phyloP scores from a whole-genome alignment of 805 yeast genomes.

The Candida piceae region DNA sequence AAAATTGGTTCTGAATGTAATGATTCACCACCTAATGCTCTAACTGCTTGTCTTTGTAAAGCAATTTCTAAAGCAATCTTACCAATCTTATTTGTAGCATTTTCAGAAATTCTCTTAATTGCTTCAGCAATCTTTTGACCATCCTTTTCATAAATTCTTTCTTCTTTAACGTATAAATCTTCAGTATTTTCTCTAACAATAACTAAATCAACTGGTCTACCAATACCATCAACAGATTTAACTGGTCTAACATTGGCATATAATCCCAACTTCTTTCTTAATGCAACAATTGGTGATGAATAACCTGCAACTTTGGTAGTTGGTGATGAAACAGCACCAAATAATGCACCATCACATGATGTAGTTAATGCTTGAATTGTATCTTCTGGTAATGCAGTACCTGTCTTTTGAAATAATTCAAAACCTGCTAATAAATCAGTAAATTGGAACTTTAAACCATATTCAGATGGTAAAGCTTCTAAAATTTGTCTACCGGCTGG shows the following conservation, averaged over 20 bases:
- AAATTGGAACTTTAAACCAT: conserved; percentile 77
- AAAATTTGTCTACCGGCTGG: conserved; percentile 92
- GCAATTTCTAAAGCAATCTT: conserved; percentile 91
- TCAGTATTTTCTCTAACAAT: conserved; percentile 99
- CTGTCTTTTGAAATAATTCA: conserved; percentile 90
- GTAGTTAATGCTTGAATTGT: conserved; percentile 73
- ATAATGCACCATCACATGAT: conserved; percentile 94
- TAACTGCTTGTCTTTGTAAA: conserved; percentile 76
- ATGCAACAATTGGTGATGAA: conserved; percentile 98
- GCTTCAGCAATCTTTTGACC: conserved; percentile 96
- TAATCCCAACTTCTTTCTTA: conserved; percentile 89
- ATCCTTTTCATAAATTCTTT: conserved; percentile 66
- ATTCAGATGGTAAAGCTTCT: conserved; percentile 73
- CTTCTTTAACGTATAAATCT: conserved; percentile 94
- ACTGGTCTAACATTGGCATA: conserved; percentile 98
- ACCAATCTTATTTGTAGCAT: conserved; percentile 81
- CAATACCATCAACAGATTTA: conserved; percentile 81
- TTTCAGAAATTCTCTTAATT: conserved; percentile 89
- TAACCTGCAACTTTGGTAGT: conserved; percentile 91
- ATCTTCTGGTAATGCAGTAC: conserved; percentile 90
- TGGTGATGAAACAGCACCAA: conserved; percentile 97
- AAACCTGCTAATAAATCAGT: conserved; percentile 90
- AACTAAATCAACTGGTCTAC: conserved; percentile 92
- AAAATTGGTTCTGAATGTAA: conserved; percentile 55
- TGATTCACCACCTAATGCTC: conserved; percentile 57